Evolutionary conservation across 495 filamentous ascomycete genomes (phyloP).

Genomic region (Lasiosphaeria miniovina): DNA sequence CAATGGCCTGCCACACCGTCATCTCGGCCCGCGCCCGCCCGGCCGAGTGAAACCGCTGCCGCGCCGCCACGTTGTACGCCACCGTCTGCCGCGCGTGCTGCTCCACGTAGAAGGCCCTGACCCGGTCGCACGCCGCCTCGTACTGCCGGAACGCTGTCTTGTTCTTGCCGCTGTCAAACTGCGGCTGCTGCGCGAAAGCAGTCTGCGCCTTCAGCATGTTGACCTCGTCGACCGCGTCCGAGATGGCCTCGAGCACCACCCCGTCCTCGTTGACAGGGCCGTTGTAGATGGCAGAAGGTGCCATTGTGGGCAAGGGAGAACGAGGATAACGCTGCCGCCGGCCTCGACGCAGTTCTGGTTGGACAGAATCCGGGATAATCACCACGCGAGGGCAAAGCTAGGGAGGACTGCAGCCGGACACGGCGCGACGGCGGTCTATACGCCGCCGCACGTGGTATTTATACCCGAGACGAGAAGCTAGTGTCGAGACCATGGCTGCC

Average conservation of each 20-base stretch:
- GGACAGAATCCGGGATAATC: too few relatives aligned
- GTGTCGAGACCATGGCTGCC: too few relatives aligned
- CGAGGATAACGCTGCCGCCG: too few relatives aligned
- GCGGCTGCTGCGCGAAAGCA: slow-evolving; percentile 57
- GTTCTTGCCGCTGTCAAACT: slow-evolving; percentile 75
- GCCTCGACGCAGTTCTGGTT: too few relatives aligned
- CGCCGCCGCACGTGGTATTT: too few relatives aligned
- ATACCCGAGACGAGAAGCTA: too few relatives aligned
- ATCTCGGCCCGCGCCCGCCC: slow-evolving; percentile 61
- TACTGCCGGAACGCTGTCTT: slow-evolving; percentile 80
- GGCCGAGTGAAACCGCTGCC: slow-evolving; percentile 64
- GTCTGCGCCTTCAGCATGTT: slow-evolving; percentile 66
- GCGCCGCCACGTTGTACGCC: slow-evolving; percentile 75
- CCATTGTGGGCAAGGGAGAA: slow-evolving; percentile 2
- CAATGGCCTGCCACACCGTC: slow-evolving; percentile 85
- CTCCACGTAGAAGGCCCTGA: slow-evolving; percentile 79
- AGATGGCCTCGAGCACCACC: slow-evolving; percentile 71
- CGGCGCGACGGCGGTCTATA: too few relatives aligned
- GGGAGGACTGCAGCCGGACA: too few relatives aligned
- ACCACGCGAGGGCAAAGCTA: too few relatives aligned
- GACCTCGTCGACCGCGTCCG: slow-evolving; percentile 76
- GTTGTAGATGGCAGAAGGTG: slow-evolving; percentile 20
- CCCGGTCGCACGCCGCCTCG: slow-evolving; percentile 70
- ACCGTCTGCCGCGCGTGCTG: slow-evolving; percentile 84
- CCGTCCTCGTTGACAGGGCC: slow-evolving; percentile 51